phyloP scores from a whole-genome alignment of 768 basidiomycete species.

The Lactifluus volemus region DNA sequence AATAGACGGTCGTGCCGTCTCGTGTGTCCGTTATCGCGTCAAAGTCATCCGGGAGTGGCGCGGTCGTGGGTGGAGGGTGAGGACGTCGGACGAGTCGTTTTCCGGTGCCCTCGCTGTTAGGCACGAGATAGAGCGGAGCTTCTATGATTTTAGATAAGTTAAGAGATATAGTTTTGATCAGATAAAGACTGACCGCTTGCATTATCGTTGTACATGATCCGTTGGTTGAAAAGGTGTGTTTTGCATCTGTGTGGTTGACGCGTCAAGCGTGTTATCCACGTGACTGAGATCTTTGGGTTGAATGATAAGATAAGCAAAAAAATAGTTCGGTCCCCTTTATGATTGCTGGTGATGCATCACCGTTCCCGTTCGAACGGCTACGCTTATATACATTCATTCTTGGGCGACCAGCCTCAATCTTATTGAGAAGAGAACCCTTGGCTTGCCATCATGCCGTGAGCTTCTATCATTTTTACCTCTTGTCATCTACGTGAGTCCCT shows the following conservation, averaged over 20 bases:
- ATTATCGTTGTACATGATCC: constrained; percentile 18
- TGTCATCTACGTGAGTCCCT: background rate
- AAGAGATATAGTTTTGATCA: background rate
- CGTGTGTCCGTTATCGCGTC: constrained; percentile 28
- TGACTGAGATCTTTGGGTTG: background rate
- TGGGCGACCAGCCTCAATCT: background rate
- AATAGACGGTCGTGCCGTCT: constrained; percentile 14
- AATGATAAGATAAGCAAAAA: too few species aligned
- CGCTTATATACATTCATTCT: background rate
- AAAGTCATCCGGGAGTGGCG: constrained; percentile 34
- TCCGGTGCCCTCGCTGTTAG: constrained; percentile 31
- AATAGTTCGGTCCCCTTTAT: too few species aligned
- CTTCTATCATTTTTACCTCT: background rate
- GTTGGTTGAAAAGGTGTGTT: background rate
- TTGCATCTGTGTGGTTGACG: background rate
- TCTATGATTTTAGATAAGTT: background rate
- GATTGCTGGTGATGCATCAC: background rate
- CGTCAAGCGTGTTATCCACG: background rate
- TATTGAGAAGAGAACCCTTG: background rate
- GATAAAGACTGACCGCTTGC: constrained; percentile 13
- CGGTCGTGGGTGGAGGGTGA: constrained; percentile 32
- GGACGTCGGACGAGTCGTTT: constrained; percentile 33
- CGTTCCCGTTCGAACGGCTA: background rate
- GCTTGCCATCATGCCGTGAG: background rate
- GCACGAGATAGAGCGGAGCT: constrained; percentile 29